These are phyloP conservation scores for Endotrypanum monterogeii DNA, from an alignment of 208 protist species.

Conservation along the genomic window DNA sequence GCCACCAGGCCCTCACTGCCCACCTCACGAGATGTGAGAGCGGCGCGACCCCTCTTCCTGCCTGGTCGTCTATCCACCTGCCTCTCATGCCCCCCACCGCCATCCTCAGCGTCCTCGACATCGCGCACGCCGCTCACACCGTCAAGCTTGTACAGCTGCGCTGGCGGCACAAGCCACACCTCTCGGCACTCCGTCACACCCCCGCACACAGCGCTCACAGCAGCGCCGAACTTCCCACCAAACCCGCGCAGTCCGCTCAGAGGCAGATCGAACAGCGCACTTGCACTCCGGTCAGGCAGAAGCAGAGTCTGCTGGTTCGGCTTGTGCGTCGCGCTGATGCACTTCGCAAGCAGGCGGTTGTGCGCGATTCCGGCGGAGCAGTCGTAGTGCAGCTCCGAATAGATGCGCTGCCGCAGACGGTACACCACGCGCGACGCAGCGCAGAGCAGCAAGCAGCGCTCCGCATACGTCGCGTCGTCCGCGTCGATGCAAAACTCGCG, in stretches of 20 bases:
- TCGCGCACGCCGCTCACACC: slow-evolving; percentile 4
- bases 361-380: slow-evolving; percentile 87
- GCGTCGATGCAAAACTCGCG: slow-evolving; percentile 31
- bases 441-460: slow-evolving; percentile 59
- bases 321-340: slow-evolving; percentile 79
- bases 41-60: slow-evolving; percentile 7
- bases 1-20: not conserved
- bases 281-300: slow-evolving; percentile 54
- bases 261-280: slow-evolving; percentile 52
- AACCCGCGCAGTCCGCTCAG: slow-evolving; percentile 31
- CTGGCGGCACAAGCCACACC: slow-evolving; percentile 54
- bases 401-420: slow-evolving; percentile 36
- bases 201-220: slow-evolving; percentile 53
- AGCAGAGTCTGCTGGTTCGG: slow-evolving; percentile 87
- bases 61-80: not conserved
- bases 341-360: slow-evolving; percentile 88
- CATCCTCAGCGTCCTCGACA: slow-evolving; percentile 14
- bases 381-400: slow-evolving; percentile 71
- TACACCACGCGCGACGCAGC: slow-evolving; percentile 40
- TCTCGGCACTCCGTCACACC: slow-evolving; percentile 46
- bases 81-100: slow-evolving; percentile 3
- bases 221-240: slow-evolving; percentile 85
- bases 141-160: slow-evolving; percentile 22
- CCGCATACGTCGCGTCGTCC: slow-evolving; percentile 29
- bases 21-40: not conserved